Base-by-base conservation (phyloP, 768 basidiomycete genomes). In the Ephemerocybe angulata region DNA sequence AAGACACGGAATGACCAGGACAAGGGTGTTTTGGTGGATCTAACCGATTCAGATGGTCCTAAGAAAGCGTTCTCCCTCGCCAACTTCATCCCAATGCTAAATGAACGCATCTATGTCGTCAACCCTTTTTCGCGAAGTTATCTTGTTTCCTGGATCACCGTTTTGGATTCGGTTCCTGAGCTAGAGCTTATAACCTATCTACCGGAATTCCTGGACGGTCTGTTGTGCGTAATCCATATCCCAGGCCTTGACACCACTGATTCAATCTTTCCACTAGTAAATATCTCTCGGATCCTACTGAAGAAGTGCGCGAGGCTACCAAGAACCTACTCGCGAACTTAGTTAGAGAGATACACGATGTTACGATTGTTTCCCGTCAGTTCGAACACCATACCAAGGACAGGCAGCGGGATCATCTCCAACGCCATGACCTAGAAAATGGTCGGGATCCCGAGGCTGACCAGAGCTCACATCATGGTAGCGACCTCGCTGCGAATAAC, bases 61-160 rank as follows among this genome's bases (percentile, higher is more conserved):
- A 80, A 77, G 70, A 91, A 85, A 61, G 93, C 95, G 1, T 98
- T 99, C 75, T 97, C 94, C 1, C 79, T 99, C 47, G 86, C 92
- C 2, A 87, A 90, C 59, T 98, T 98, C 67, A 93, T 99, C 42
- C 97, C 97, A 21, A 76, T 99, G 25, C 81, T 99, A 6, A 83
- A 87, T 47, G 96, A 98, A 59, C 81, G 97, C 58, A 93, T 98
- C 50, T 90, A 95, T 63, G 97, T 98, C 60, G 76, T 98, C 66
- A 95, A 88, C 66, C 96, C 97, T 1, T 94, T 96, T 67, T 96
- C 97, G 0, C 77, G 97, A 57, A 96, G 87, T 67, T 98, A 94
- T 68, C 81, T 99, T n/a, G 92, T 97, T 30, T 88, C 90, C 1
- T 99, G 97, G 97, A 91, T 98, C 55, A 91, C 83, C 40, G 90